These are phyloP conservation scores for Trichoderma sp. DNA, from an alignment of 2,329 filamentous ascomycete genomes.

Conservation along the genomic window DNA sequence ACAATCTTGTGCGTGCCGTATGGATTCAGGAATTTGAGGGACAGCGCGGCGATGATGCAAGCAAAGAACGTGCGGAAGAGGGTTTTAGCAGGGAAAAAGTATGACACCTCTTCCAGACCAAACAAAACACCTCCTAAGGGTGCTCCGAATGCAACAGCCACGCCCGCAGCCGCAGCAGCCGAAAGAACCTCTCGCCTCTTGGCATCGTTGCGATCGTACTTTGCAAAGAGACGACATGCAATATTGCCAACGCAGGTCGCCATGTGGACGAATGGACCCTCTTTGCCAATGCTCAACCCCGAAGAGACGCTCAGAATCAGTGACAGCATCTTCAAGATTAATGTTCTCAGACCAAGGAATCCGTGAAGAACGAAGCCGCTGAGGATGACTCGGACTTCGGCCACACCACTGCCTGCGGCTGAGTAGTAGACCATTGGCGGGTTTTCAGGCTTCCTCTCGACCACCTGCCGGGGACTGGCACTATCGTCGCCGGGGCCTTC, in stretches of 20 bases:
- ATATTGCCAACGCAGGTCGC: slow-evolving; percentile 95
- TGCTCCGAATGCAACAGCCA: slow-evolving; percentile 92
- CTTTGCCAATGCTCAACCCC: slow-evolving; percentile 90
- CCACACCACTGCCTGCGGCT: slow-evolving; percentile 92
- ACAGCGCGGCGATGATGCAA: slow-evolving; percentile 89
- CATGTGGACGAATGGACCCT: slow-evolving; percentile 96
- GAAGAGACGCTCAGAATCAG: slow-evolving; percentile 89
- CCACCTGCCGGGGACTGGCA: slow-evolving; percentile 44
- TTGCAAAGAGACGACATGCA: slow-evolving; percentile 86
- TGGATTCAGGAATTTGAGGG: slow-evolving; percentile 91
- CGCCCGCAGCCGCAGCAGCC: slow-evolving; percentile 85
- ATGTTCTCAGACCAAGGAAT: slow-evolving; percentile 84
- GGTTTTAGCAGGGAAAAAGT: slow-evolving; percentile 97
- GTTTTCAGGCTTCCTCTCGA: slow-evolving; percentile 38
- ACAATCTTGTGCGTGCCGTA: slow-evolving; percentile 98
- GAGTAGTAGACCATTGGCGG: slow-evolving; percentile 93
- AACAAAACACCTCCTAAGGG: slow-evolving; percentile 87
- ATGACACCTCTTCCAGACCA: slow-evolving; percentile 90
- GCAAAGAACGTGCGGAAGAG: slow-evolving; percentile 98
- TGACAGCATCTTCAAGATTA: slow-evolving; percentile 80
- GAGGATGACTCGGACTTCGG: slow-evolving; percentile 96
- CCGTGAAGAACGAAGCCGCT: slow-evolving; percentile 97
- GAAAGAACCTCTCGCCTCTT: slow-evolving; percentile 94
- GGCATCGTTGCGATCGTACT: slow-evolving; percentile 92
- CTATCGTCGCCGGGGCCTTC: slow-evolving; percentile 48